These are phyloP conservation scores for Coccomyxa sp. DNA, from an alignment of 139 green algal genomes.

Conservation along the genomic window DNA sequence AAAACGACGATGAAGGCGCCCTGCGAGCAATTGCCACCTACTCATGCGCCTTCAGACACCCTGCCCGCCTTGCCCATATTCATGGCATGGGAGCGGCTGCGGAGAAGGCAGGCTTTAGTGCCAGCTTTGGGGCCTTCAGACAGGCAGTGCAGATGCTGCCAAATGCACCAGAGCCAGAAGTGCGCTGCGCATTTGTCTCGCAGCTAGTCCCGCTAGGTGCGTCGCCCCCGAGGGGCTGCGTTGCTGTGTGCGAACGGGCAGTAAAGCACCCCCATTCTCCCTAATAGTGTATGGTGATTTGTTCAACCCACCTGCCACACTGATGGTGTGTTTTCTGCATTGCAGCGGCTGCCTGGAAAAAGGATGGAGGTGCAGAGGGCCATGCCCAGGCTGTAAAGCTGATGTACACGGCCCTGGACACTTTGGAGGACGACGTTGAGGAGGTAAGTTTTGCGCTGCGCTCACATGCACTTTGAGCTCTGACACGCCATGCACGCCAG, in stretches of 20 bases:
- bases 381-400: slow-evolving; percentile 8
- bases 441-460: background rate
- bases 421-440: slow-evolving; percentile 4
- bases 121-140: slow-evolving; percentile 1
- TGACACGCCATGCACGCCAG: background rate
- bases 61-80: slow-evolving; percentile 15
- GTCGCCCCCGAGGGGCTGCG: background rate
- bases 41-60: background rate
- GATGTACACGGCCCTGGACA: slow-evolving; percentile 12
- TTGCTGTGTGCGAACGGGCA: background rate
- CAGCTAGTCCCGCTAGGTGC: slow-evolving; percentile 23
- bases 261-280: background rate
- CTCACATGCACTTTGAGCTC: background rate
- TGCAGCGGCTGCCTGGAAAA: background rate
- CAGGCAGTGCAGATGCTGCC: slow-evolving; percentile 22
- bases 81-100: slow-evolving; percentile 18
- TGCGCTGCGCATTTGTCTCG: slow-evolving; percentile 12
- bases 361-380: background rate
- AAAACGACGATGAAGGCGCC: too few relatives aligned
- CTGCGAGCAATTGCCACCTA: too few relatives aligned
- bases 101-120: background rate
- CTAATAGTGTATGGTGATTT: background rate
- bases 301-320: background rate
- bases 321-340: background rate
- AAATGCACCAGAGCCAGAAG: slow-evolving; percentile 10